Base-by-base conservation (phyloP, 2,329 filamentous ascomycete genomes). In the Fusarium dlaminii region DNA sequence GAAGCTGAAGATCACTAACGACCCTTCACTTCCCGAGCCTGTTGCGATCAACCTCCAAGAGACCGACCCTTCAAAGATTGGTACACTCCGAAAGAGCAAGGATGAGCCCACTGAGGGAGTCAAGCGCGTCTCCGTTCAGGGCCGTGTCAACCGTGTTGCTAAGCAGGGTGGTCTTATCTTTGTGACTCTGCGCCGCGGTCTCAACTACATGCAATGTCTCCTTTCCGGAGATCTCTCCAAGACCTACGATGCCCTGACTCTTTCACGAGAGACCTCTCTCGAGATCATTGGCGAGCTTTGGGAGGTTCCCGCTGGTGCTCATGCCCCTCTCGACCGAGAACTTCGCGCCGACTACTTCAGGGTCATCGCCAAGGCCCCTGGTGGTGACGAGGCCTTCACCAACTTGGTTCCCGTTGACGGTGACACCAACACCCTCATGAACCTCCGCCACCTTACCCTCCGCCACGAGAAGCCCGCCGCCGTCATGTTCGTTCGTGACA, bases 351-450 rank as follows among this genome's bases (percentile, higher is more conserved):
- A 98, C 84, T 98, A 92, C 87, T 98, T 93, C 87, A 89, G 90
- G 81, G 90, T 97, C 78, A 91, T 93, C 68, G 93, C 91, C 79
- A 66, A 74, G 60, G 74, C 95, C 45, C 93, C 94, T 43, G 93
- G 94, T 72, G 95, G 94, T 78, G 93, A 96, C 70, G 95, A 98
- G 73, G 94, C 95, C 79, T 95, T 98, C 81, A 96, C 94, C 87
- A 98, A 95, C 89, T 90, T 84, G 74, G 88, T 90, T 24, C 70
- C 70, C 24, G 57, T 75, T 34, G 64, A 73, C 20, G 64, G 72
- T 32, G 70, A 73, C 8, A 67, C 56, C 37, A 85, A 85, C 79
- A 86, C 86, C 75, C 83, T 96, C 79, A 90, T 95, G 72, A 93
- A 97, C 84, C 90, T 94, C 83, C 90, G 94, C 57, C 95, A 98